These are phyloP conservation scores for Camellia japonica DNA, from an alignment of 148 eudicot genomes.

Conservation along the genomic window DNA sequence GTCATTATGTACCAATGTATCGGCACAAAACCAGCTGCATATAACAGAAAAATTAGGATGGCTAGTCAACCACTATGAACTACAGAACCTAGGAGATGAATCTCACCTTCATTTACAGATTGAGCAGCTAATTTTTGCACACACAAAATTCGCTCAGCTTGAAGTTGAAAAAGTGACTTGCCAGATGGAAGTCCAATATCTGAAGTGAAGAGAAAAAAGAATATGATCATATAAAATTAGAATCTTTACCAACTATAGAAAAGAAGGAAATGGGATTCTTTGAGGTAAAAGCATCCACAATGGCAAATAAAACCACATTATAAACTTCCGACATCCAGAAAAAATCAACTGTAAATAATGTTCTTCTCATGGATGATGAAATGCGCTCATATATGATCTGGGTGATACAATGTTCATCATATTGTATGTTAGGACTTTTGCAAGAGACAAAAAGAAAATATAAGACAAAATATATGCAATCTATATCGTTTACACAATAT, in stretches of 20 bases:
- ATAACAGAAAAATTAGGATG: constrained; percentile 25
- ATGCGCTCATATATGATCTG: background rate
- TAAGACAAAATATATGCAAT: background rate
- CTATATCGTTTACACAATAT: no score
- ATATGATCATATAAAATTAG: constrained; percentile 7
- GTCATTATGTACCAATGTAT: constrained; percentile 99
- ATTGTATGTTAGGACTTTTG: background rate
- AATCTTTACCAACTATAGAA: background rate
- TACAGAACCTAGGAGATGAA: constrained; percentile 6
- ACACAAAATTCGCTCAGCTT: constrained; percentile 92
- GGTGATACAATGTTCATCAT: background rate
- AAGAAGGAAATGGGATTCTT: background rate
- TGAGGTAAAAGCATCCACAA: background rate
- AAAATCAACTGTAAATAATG: background rate
- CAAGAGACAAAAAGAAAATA: background rate
- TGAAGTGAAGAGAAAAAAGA: constrained; percentile 26
- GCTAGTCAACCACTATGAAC: background rate
- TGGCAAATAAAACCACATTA: background rate
- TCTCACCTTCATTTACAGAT: constrained; percentile 70
- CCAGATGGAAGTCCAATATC: constrained; percentile 98
- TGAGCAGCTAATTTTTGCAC: constrained; percentile 83
- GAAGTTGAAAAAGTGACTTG: constrained; percentile 96
- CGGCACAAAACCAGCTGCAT: constrained; percentile 43
- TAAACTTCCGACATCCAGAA: background rate
- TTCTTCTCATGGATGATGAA: background rate